Conservation (phyloP, 2,329 filamentous ascomycete genomes). For the Diaporthe capsici region DNA sequence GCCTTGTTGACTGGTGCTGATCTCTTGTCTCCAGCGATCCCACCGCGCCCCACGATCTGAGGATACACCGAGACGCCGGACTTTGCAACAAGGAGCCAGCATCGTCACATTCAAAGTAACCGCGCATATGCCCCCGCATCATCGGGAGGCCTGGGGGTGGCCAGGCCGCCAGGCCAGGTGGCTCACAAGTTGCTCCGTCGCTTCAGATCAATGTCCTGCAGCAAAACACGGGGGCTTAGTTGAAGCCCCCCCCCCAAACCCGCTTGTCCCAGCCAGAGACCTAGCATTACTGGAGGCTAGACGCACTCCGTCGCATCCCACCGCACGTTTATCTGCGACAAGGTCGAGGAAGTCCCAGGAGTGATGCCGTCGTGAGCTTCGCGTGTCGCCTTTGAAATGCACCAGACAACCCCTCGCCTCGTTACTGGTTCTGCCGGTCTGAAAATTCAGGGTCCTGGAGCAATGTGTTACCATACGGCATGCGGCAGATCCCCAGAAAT, state of each 20-base stretch:
- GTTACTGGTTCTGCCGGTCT: constrained; percentile 3
- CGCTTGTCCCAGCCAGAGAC: background rate
- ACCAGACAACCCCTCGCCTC: background rate
- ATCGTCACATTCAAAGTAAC: background rate
- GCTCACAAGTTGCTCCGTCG: background rate
- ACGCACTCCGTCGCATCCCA: background rate
- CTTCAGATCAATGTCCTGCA: background rate
- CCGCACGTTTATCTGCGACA: background rate
- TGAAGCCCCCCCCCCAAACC: background rate
- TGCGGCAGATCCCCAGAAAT: constrained; percentile 26
- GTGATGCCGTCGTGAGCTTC: constrained; percentile 5
- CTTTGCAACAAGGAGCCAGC: background rate
- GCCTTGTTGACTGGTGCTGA: constrained; percentile 8
- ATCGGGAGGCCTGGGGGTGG: background rate
- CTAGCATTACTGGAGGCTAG: too few species aligned
- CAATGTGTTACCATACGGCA: constrained; percentile 25
- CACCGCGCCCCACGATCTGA: constrained; percentile 12
- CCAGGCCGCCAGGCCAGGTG: background rate
- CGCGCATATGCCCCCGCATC: constrained; percentile 15
- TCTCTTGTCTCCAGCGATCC: background rate
- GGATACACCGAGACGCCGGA: background rate
- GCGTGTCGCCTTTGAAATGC: background rate
- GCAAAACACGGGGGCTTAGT: background rate
- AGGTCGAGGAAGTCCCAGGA: background rate
- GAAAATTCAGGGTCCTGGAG: constrained; percentile 20